phyloP scores from a whole-genome alignment of 1,284 basidiomycete species.

The Ceratobasidium sp. region DNA sequence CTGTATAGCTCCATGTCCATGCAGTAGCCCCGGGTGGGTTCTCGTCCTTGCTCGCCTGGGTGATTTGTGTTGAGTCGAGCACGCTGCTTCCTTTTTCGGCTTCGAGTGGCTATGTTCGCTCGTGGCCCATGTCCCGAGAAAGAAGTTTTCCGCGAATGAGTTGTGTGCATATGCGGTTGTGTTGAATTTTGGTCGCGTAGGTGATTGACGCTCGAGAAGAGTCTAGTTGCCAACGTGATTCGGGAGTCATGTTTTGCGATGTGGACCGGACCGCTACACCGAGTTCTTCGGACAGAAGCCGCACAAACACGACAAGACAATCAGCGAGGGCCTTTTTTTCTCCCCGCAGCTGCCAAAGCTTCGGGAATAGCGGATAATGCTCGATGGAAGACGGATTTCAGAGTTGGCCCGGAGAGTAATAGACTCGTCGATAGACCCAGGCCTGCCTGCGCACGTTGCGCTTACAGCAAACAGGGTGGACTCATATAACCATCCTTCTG shows the following conservation, averaged over 20 bases:
- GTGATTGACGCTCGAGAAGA: conserved; percentile 27
- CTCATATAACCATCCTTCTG: conserved; percentile 5
- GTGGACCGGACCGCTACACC: neutral
- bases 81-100: neutral
- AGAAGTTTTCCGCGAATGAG: neutral
- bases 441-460: neutral
- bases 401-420: neutral
- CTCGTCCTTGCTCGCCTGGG: neutral
- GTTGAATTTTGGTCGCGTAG: neutral
- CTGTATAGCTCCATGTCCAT: neutral
- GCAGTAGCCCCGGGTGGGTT: neutral
- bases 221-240: conserved; percentile 1
- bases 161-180: neutral
- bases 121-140: neutral
- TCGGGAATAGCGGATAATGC: conserved; percentile 1
- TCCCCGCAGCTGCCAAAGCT: neutral
- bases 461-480: neutral
- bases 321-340: no score
- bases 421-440: neutral
- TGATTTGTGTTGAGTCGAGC: neutral
- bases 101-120: neutral
- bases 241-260: neutral
- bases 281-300: conserved; percentile 4
- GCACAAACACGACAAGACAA: neutral
- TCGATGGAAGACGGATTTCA: neutral